phyloP scores from a whole-genome alignment of 2,329 filamentous ascomycete genomes.

The Fusarium sp. region DNA sequence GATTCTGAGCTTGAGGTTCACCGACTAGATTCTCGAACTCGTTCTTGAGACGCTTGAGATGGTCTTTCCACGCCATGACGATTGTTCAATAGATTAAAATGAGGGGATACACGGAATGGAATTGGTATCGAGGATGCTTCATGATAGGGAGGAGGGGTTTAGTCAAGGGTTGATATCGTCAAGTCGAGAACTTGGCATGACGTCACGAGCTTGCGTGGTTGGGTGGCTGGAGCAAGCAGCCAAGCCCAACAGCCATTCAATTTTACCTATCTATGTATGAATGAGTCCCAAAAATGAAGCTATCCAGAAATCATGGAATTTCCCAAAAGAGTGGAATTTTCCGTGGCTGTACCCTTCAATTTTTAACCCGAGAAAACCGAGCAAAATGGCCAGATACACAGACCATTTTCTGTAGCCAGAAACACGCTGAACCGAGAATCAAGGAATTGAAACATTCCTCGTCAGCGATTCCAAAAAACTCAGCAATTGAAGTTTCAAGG shows the following conservation, averaged over 20 bases:
- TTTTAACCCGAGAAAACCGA: background rate
- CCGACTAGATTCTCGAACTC: constrained; percentile 50
- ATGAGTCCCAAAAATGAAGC: background rate
- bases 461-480: background rate
- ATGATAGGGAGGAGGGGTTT: background rate
- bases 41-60: constrained; percentile 51
- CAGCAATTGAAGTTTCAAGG: background rate
- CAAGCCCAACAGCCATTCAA: background rate
- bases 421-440: background rate
- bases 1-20: constrained; percentile 38
- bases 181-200: constrained; percentile 21
- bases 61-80: constrained; percentile 50
- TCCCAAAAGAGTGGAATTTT: background rate
- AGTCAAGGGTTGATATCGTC: background rate
- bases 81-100: too few species aligned
- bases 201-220: constrained; percentile 23
- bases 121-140: background rate
- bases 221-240: constrained; percentile 11
- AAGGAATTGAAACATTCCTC: background rate
- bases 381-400: background rate
- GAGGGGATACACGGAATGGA: too few species aligned
- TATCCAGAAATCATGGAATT: background rate
- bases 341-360: background rate
- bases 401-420: background rate
- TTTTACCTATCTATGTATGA: background rate